phyloP scores from a whole-genome alignment of 1,284 basidiomycete genomes.

The Ceratobasidium sp. region DNA sequence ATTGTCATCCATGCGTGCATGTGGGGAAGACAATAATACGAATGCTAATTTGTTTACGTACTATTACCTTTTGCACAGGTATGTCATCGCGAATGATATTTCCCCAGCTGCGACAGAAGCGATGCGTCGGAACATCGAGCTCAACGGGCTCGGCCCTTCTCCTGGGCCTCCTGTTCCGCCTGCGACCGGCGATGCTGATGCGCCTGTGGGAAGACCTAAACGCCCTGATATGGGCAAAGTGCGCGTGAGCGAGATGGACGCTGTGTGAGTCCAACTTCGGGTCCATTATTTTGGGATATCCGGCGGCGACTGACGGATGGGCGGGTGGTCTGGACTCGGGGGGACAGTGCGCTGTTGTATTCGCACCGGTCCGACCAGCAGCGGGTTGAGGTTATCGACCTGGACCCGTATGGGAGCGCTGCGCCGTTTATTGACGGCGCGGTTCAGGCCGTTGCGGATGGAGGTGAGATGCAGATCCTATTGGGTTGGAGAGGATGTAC shows the following conservation, averaged over 20 bases:
- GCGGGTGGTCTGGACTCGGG: no score
- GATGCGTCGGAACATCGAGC: conserved; percentile 89
- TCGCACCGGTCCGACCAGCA: conserved; percentile 77
- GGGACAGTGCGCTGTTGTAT: conserved; percentile 86
- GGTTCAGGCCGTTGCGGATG: conserved; percentile 89
- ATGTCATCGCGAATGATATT: conserved; percentile 94
- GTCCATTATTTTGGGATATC: not conserved
- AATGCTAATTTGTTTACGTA: conserved; percentile 13
- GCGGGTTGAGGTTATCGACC: conserved; percentile 92
- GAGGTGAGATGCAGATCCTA: conserved; percentile 66
- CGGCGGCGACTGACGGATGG: not conserved
- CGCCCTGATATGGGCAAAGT: conserved; percentile 65
- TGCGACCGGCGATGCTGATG: conserved; percentile 19
- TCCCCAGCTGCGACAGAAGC: conserved; percentile 85
- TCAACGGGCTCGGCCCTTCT: conserved; percentile 78
- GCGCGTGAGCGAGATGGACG: conserved; percentile 88
- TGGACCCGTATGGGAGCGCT: conserved; percentile 98
- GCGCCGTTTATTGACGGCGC: conserved; percentile 98
- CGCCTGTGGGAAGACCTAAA: conserved; percentile 39
- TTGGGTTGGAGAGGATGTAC: not conserved
- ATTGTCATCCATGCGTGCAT: no score
- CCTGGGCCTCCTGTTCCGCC: conserved; percentile 37
- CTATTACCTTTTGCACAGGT: conserved; percentile 59
- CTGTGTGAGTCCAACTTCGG: conserved; percentile 69
- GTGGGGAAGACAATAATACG: not conserved